A percentile compares a stretch with the other conserved stretches of the same genome.
Evolutionary conservation across 202 grass and related monocot species (phyloP).

Genomic region (Schoenoplectus triqueter): DNA sequence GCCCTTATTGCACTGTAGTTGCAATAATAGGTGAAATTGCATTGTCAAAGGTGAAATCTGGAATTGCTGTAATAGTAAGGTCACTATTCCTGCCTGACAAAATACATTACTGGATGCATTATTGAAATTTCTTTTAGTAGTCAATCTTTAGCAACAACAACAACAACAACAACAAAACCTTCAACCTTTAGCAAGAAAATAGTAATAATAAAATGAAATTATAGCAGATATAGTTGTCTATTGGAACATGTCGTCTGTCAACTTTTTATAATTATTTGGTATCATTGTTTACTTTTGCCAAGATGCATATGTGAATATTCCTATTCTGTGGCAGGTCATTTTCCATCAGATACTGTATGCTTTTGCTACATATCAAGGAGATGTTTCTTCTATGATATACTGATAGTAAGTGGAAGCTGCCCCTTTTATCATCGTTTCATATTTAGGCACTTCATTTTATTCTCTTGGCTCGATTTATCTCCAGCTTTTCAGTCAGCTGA

Average conservation of each 20-base stretch:
- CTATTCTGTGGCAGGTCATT: conserved; percentile 6
- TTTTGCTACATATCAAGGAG: conserved; percentile 6
- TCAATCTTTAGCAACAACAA: too few species aligned
- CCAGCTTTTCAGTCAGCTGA: background rate
- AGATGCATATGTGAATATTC: background rate
- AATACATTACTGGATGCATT: background rate
- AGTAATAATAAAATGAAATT: conserved; percentile 4
- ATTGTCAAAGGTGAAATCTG: background rate
- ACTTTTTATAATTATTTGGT: background rate
- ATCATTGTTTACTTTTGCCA: conserved; percentile 25
- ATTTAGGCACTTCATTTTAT: background rate
- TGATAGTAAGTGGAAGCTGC: background rate
- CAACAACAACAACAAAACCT: too few species aligned
- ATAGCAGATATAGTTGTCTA: background rate
- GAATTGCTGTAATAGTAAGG: conserved; percentile 8
- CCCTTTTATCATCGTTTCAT: background rate
- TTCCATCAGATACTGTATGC: conserved; percentile 20
- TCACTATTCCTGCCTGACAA: background rate
- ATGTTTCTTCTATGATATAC: background rate
- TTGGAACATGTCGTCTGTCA: conserved; percentile 18
- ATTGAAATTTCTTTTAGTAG: background rate
- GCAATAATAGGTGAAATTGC: background rate
- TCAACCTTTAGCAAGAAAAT: background rate
- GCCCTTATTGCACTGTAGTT: conserved; percentile 13
- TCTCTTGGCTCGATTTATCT: background rate